phyloP scores from a whole-genome alignment of 1,284 basidiomycete species.

The Pseudozyma flocculosa region DNA sequence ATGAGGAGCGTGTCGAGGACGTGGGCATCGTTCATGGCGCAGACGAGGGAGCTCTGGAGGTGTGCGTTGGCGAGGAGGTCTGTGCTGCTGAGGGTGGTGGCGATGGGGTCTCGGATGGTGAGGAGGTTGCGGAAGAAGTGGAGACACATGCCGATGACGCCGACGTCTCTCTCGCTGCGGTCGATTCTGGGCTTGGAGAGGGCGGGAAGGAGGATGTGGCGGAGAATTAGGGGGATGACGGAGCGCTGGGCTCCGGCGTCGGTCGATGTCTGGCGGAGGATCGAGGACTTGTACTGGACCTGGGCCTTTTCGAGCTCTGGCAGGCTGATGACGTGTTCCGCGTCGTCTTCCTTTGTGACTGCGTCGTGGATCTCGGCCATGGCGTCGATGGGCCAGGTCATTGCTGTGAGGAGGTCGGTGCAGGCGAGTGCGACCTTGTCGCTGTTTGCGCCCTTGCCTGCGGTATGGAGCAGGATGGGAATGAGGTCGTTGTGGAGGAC shows the following conservation, averaged over 20 bases:
- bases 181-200: slow-evolving; percentile 45
- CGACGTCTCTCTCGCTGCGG: slow-evolving; percentile 47
- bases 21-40: slow-evolving; percentile 41
- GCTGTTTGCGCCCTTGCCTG: slow-evolving; percentile 38
- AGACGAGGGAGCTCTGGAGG: slow-evolving; percentile 49
- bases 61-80: slow-evolving; percentile 43
- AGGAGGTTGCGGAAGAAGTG: slow-evolving; percentile 57
- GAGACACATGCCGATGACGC: slow-evolving; percentile 53
- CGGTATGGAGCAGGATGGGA: slow-evolving; percentile 53
- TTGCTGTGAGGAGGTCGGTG: slow-evolving; percentile 54
- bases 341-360: slow-evolving; percentile 43
- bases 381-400: slow-evolving; percentile 57
- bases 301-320: slow-evolving; percentile 38
- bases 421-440: slow-evolving; percentile 54
- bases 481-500: slow-evolving; percentile 54
- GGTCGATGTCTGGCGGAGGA: slow-evolving; percentile 40
- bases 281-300: slow-evolving; percentile 53
- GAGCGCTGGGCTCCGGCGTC: slow-evolving; percentile 28
- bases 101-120: slow-evolving; percentile 51
- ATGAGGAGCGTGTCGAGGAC: slow-evolving; percentile 53
- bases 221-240: slow-evolving; percentile 46
- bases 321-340: slow-evolving; percentile 31
- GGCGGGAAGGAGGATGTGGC: slow-evolving; percentile 48
- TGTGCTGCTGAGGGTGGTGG: slow-evolving; percentile 39
- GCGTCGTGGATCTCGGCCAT: slow-evolving; percentile 47